Evolutionary conservation across 306 rosid genomes (phyloP).

Genomic region (Pyrus bretschneideri): DNA sequence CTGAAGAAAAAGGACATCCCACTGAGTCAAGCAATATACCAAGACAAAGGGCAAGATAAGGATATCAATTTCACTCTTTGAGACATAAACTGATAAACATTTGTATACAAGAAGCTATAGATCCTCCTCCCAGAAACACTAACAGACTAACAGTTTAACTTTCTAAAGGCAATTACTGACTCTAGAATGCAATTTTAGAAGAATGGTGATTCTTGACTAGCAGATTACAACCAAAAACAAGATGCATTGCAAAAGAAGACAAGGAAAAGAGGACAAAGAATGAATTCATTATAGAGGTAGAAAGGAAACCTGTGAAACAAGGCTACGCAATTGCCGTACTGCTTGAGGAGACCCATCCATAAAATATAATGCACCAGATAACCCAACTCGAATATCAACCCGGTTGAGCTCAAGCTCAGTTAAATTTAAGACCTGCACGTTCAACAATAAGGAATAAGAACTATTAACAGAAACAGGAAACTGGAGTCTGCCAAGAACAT

Average conservation of each 20-base stretch:
- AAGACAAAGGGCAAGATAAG: background rate
- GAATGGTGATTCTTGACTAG: background rate
- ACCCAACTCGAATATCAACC: slow-evolving; percentile 93
- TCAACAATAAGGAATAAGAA: slow-evolving; percentile 20
- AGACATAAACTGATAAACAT: background rate
- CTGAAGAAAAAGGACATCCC: background rate
- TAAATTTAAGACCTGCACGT: slow-evolving; percentile 83
- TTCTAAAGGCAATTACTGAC: background rate
- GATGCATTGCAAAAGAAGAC: slow-evolving; percentile 18
- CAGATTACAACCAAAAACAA: background rate
- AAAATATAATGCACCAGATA: slow-evolving; percentile 81
- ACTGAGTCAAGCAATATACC: background rate
- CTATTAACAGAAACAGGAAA: background rate
- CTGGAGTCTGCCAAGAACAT: background rate
- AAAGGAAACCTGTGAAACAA: slow-evolving; percentile 85
- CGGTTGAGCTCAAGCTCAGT: slow-evolving; percentile 93
- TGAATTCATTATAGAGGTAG: background rate
- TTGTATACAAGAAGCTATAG: background rate
- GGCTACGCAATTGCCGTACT: slow-evolving; percentile 89
- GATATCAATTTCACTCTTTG: background rate
- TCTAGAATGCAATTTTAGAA: background rate
- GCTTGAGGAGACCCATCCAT: slow-evolving; percentile 99
- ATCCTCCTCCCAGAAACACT: background rate
- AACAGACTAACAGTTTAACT: background rate
- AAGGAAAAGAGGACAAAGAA: background rate